Percentiles rank a stretch among this genome's conserved stretches.
Conservation (phyloP, 768 basidiomycete genomes). For the Pisolithus orientalis region DNA sequence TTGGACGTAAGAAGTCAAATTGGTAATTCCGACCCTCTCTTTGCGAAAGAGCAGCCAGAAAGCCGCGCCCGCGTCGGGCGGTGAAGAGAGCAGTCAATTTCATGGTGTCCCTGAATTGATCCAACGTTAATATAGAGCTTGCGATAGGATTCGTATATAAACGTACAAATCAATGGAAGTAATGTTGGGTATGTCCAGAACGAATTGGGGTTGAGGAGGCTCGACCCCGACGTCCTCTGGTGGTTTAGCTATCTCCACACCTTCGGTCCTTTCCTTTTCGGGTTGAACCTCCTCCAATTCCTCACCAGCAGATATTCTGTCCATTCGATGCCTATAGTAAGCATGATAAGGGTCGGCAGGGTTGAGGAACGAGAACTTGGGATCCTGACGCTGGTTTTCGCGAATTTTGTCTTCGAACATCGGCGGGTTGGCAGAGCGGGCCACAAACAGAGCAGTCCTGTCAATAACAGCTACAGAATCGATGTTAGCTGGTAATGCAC, state of each 20-base stretch:
- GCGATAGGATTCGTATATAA: background rate
- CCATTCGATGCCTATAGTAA: slow-evolving; percentile 92
- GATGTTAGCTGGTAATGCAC: slow-evolving; percentile 4
- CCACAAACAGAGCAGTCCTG: slow-evolving; percentile 86
- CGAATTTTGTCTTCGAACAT: slow-evolving; percentile 96
- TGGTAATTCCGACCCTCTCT: slow-evolving; percentile 94
- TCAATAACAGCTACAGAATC: slow-evolving; percentile 76
- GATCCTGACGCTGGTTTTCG: slow-evolving; percentile 92
- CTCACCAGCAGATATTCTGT: slow-evolving; percentile 74
- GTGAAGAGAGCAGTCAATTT: slow-evolving; percentile 95
- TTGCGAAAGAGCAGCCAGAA: slow-evolving; percentile 77
- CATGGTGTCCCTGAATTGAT: slow-evolving; percentile 72
- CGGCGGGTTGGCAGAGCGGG: slow-evolving; percentile 88
- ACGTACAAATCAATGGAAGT: slow-evolving; percentile 87
- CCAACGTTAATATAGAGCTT: slow-evolving; percentile 1
- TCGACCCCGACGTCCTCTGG: slow-evolving; percentile 62
- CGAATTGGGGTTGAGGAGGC: slow-evolving; percentile 78
- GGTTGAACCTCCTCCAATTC: slow-evolving; percentile 51
- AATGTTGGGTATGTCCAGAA: slow-evolving; percentile 81
- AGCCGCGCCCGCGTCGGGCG: slow-evolving; percentile 82
- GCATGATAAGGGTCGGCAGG: slow-evolving; percentile 96
- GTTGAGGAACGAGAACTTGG: slow-evolving; percentile 98
- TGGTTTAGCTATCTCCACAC: slow-evolving; percentile 25
- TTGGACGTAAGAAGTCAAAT: slow-evolving; percentile 95
- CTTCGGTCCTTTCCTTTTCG: slow-evolving; percentile 38